These are phyloP conservation scores for Neopestalotiopsis rosae DNA, from an alignment of 2,329 filamentous ascomycete genomes.

Conservation along the genomic window DNA sequence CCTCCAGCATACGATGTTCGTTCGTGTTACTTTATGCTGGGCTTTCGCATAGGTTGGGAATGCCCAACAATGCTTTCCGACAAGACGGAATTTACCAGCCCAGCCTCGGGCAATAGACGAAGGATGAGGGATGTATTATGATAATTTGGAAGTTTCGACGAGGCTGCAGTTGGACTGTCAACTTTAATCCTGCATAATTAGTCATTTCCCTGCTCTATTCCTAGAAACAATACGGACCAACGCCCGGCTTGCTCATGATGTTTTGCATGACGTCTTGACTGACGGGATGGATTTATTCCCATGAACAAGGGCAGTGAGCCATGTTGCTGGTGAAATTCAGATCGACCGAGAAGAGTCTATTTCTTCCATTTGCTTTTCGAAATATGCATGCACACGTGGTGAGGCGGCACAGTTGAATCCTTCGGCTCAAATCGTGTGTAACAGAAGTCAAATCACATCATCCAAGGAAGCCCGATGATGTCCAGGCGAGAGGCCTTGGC, in stretches of 20 bases:
- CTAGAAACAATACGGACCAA: too few species aligned
- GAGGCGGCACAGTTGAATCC: neutral
- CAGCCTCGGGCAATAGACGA: neutral
- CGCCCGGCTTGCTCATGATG: too few species aligned
- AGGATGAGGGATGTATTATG: neutral
- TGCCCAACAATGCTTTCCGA: neutral
- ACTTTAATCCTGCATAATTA: neutral
- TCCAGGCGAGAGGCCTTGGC: too few species aligned
- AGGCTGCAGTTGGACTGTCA: neutral
- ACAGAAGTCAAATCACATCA: neutral
- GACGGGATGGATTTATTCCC: too few species aligned
- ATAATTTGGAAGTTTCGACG: neutral
- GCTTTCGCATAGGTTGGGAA: neutral
- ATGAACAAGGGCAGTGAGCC: too few species aligned
- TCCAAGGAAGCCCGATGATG: neutral
- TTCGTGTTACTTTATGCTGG: neutral
- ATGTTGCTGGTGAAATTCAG: too few species aligned
- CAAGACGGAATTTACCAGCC: neutral
- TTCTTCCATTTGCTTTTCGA: too few species aligned
- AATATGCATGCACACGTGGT: neutral
- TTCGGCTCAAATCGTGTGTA: neutral
- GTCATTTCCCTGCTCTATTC: too few species aligned
- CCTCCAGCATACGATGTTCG: neutral
- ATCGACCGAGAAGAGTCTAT: too few species aligned
- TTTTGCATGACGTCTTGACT: too few species aligned